Percentiles rank a stretch among this genome's conserved stretches.
Conservation (phyloP, 179 eudicot species). For the Vitellaria paradoxa region DNA sequence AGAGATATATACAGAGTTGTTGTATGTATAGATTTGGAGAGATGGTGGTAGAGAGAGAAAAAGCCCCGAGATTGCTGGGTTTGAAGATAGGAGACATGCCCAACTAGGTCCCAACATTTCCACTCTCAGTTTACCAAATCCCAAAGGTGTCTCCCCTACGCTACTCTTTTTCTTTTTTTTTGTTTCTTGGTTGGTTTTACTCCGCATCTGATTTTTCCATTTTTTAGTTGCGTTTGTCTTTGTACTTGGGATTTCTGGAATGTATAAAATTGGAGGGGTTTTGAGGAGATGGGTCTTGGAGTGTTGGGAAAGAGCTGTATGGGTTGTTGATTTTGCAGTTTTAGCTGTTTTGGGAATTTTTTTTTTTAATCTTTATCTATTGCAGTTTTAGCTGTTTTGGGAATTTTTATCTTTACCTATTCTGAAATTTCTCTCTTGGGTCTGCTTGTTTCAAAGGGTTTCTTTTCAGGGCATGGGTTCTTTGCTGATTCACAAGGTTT, state of each 20-base stretch:
- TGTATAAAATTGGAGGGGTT: neutral
- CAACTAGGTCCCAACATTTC: constrained; percentile 29
- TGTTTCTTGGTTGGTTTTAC: neutral
- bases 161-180: neutral
- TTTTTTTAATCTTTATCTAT: neutral
- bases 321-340: constrained; percentile 3
- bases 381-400: neutral
- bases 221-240: neutral
- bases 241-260: constrained; percentile 3
- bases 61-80: constrained; percentile 14
- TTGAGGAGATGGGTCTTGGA: neutral
- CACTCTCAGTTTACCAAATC: constrained; percentile 13
- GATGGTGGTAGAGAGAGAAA: constrained; percentile 5
- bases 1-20: neutral
- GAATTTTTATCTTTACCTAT: neutral
- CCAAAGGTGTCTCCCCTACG: constrained; percentile 18
- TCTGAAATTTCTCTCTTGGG: neutral
- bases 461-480: constrained; percentile 8
- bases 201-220: neutral
- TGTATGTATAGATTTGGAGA: neutral
- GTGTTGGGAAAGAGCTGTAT: constrained; percentile 15
- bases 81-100: constrained; percentile 28
- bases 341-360: neutral
- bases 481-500: neutral
- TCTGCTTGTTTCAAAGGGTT: constrained; percentile 6